Base-by-base conservation (phyloP, 441 rosid genomes). In the Francoa sonchifolia region DNA sequence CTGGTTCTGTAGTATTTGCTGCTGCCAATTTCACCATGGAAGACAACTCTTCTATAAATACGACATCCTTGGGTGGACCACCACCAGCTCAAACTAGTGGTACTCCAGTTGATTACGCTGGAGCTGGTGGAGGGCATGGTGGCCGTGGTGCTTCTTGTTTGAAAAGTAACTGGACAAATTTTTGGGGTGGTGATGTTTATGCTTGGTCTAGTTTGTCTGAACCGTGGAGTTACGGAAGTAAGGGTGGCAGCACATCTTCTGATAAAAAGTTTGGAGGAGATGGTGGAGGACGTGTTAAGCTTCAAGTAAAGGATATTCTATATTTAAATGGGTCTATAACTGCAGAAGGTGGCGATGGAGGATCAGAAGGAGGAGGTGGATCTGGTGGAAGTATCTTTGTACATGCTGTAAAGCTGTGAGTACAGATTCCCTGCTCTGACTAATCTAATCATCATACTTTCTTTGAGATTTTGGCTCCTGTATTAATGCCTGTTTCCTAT, bases 81-180 rank as follows among this genome's bases (percentile, higher is more conserved):
- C 95, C 99, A 4, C 99, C 99, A 48, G 62, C 99, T 61, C 99
- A 82, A 69, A 90, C 99, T 39, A 86, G 96, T 65, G 99, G 99
- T 34, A 82, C 99, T 2, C 95, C 99, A 0, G 57, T 58, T 54
- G 93, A 83, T 19, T 52, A 19, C 61, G 93, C 78, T 44, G 93
- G 99, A 44, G 90, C 80, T 12, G 99, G 96, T 53, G 99, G 99
- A 60, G 99, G 96, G 17, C 96, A 90, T 54, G 99, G 99, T 18
- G 99, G 99, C 3, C 72, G 99, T 36, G 99, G 99, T 55, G 99
- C 99, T 62, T 86, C 96, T 6, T 90, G 99, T 61, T 43, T 60
- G 50, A 69, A 60, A 61, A 74, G 71, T 41, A 76, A 69, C 38
- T 47, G 52, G 28, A 69, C 86, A 18, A 73, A 53, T 53, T 63